Evolutionary conservation across 192 early-diverging fungal genomes (phyloP), one percentile per base, ranked within the genome.

Genomic region (Globomyces pollinis-pini): DNA sequence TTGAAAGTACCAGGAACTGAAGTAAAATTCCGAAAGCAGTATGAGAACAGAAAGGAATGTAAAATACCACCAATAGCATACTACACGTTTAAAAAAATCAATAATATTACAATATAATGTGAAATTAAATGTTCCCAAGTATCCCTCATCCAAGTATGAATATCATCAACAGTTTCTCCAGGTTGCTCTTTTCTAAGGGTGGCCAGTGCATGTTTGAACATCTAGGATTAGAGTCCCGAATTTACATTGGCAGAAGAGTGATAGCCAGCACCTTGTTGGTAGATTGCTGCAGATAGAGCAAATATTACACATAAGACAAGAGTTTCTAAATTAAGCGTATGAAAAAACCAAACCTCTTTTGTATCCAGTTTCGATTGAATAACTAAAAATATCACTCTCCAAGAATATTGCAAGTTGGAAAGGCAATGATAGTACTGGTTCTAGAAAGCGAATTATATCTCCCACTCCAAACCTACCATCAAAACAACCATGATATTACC

Each of bases 221-320:
- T 68, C n/a, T n/a, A n/a, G n/a, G n/a, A n/a, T n/a, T n/a, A n/a
- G n/a, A n/a, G n/a, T n/a, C n/a, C n/a, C n/a, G n/a, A n/a, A n/a
- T n/a, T n/a, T n/a, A n/a, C n/a, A 31, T 38, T 52, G 3, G 65
- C 29, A 0, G 70, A 65, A 8, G 70, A 71, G 35, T 71, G 70
- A 54, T 68, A 71, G 1, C 57, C 70, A 18, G 70, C 70, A 41
- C 70, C 70, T 56, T 68, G 65, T 32, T 67, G 61, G 41, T 71
- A 71, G 5, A 71, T 39, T 16, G 66, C 55, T 1, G 62, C 51
- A 23, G 59, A 57, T 5, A 71, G 11, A 20, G 50, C 49, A 47
- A 71, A 68, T 2, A 64, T 31, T 11, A 52, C 26, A n/a, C 13
- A 38, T 53, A 15, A 70, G 50, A 12, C 34, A 51, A 38, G 29